phyloP scores from a whole-genome alignment of 306 rosid genomes.

The Citrullus mucosospermus region DNA sequence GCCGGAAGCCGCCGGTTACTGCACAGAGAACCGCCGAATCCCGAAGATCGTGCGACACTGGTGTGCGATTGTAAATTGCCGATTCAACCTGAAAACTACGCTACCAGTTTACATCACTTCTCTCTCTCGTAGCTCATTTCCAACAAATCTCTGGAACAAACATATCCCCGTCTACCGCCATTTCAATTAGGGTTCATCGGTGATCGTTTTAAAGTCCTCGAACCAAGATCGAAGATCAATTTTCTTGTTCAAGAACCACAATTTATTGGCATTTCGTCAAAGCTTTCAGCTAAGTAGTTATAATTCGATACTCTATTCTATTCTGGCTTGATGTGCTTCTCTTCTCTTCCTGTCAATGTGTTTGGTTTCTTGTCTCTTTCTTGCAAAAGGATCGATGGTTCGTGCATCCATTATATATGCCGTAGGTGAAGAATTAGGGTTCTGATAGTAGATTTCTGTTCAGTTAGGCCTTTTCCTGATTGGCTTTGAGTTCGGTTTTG shows the following conservation, averaged over 20 bases:
- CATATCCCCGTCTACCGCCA: not conserved
- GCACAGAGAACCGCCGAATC: not conserved
- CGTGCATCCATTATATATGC: not conserved
- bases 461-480: not conserved
- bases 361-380: not conserved
- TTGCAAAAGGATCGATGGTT: not conserved
- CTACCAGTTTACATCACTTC: not conserved
- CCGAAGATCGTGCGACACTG: not conserved
- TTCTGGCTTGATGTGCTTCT: not conserved
- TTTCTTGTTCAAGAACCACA: not conserved
- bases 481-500: constrained; percentile 4
- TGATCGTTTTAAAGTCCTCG: not conserved
- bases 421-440: not conserved
- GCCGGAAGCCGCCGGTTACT: not conserved
- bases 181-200: constrained; percentile 1
- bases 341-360: not conserved
- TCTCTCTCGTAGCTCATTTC: not conserved
- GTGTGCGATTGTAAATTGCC: not conserved
- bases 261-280: not conserved
- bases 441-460: not conserved
- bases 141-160: not conserved
- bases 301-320: not conserved
- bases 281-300: not conserved
- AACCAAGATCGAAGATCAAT: not conserved
- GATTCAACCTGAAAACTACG: not conserved